Base-by-base conservation (phyloP, 257 asterid genomes). In the Gardenia jasminoides region DNA sequence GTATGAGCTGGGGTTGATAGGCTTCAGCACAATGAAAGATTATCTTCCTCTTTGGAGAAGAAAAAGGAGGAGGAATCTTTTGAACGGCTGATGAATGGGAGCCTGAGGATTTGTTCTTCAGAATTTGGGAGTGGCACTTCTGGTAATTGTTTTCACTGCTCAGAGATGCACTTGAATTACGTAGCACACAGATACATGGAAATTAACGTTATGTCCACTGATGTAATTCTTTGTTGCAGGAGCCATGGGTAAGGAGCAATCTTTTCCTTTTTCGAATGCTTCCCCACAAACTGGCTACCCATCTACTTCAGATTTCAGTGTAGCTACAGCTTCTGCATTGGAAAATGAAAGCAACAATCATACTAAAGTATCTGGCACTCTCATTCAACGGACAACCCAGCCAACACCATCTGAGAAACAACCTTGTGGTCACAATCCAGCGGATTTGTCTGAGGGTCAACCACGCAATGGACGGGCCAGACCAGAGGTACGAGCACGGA, bases 121-220 rank as follows among this genome's bases (percentile, higher is more conserved):
- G 89, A 86, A 83, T 70, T 77, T 77, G 94, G 83, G 85, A 84
- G 82, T 75, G 97, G 91, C 76, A 85, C 77, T 87, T n/a, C 88
- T 70, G 97, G 98, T 93, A 87, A 76, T 67, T 56, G 59, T 66
- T 12, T 80, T 66, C 70, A 77, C 47, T 46, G 16, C 64, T 61
- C 7, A 9, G 19, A 11, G 17, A n/a, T 22, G 64, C 70, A 54
- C 44, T 19, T 26, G 20, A 28, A 44, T 71, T 28, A 64, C 50
- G 8, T 28, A 64, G 15, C 30, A 19, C 64, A 65, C 16, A 64
- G 47, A 10, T 43, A n/a, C 1, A 36, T 6, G 72, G 39, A 59
- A n/a, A 7, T 52, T 11, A 19, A 48, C 20, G 19, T 47, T 15
- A 44, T 65, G 66, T 56, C 61, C 72, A 33, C 68, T 72, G 20